Evolutionary conservation across 495 filamentous ascomycete species (phyloP), one percentile per base, ranked within the genome.

Genomic region (Penicillium subrubescens): DNA sequence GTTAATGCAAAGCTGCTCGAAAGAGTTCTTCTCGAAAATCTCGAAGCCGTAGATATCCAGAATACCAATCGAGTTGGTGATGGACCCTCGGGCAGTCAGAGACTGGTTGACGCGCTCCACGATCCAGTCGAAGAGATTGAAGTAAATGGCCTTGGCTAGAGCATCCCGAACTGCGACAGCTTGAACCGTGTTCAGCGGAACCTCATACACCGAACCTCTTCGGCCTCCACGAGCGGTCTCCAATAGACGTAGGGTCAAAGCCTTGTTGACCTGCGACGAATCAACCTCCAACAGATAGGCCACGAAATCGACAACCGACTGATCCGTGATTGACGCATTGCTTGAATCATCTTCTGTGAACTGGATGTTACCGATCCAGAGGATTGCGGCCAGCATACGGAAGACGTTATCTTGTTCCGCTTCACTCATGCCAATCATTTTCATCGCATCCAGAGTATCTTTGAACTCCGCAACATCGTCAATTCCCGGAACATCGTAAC

Each of bases 11-110:
- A 99, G 89, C 81, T 99, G 96, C 77, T 99, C 96, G 69, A 99
- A 99, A 63, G 93, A 97, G 79, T 99, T 99, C 78, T 90, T 92
- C 75, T 99, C 95, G 67, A 99, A 99, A 67, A 99, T 99, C 76
- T 99, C 96, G 69, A 99, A 99, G 17, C 96, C 96, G 77, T 99
- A 99, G 64, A 99, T 99, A 84, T 99, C 96, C 55, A 99, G 86
- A 76, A 99, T 98, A 75, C 95, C 95, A 69, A 99, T 95, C 3
- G 92, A 91, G 73, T 97, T 93, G 14, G 88, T 79, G 10, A 92
- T 79, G 0, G 88, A 76, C 12, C 90, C 89, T 31, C 91, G 86
- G 35, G 95, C 93, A 77, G 89, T 87, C 68, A 99, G 78, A 11
- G 95, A 97, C 55, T 87, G 83, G 70, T 99, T 99, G 64, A 98